Evolutionary conservation across 805 yeast species (phyloP).

Genomic region (Candida bentonensis): DNA sequence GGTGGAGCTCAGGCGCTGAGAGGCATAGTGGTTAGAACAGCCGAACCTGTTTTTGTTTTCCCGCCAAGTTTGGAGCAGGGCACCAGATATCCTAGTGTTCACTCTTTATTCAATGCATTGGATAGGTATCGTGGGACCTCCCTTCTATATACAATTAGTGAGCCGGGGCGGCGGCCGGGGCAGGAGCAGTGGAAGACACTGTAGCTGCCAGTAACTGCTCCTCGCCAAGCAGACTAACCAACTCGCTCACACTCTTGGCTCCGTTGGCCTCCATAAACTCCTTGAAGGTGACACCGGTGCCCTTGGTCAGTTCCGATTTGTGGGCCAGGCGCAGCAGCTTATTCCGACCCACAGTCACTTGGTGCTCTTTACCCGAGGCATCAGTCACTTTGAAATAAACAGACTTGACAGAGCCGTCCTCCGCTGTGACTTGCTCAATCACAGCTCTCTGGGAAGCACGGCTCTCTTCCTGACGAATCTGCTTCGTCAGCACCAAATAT

Average conservation of each 20-base stretch:
- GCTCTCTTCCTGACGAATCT: conserved; percentile 26
- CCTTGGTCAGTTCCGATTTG: conserved; percentile 4
- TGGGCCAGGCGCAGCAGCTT: conserved; percentile 31
- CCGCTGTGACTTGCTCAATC: neutral
- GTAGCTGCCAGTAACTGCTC: conserved; percentile 31
- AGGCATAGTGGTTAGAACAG: too few relatives aligned
- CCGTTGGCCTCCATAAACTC: conserved; percentile 19
- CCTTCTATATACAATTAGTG: neutral
- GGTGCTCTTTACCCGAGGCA: conserved; percentile 29
- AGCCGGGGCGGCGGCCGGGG: neutral
- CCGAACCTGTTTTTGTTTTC: too few relatives aligned
- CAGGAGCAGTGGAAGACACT: conserved; percentile 14
- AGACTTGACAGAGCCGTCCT: conserved; percentile 10
- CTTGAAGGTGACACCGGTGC: conserved; percentile 36
- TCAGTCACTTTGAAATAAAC: conserved; percentile 38
- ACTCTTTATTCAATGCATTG: too few relatives aligned
- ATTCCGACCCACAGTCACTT: conserved; percentile 51
- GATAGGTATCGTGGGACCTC: too few relatives aligned
- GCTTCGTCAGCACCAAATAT: conserved; percentile 45
- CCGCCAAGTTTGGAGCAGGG: too few relatives aligned
- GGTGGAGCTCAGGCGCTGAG: too few relatives aligned
- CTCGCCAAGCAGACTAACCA: conserved; percentile 19
- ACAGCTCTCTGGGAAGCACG: conserved; percentile 25
- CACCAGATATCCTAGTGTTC: too few relatives aligned
- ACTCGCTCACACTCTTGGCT: conserved; percentile 2